Conservation (phyloP, 2,329 filamentous ascomycete genomes). For the Neospermospora avenae region DNA sequence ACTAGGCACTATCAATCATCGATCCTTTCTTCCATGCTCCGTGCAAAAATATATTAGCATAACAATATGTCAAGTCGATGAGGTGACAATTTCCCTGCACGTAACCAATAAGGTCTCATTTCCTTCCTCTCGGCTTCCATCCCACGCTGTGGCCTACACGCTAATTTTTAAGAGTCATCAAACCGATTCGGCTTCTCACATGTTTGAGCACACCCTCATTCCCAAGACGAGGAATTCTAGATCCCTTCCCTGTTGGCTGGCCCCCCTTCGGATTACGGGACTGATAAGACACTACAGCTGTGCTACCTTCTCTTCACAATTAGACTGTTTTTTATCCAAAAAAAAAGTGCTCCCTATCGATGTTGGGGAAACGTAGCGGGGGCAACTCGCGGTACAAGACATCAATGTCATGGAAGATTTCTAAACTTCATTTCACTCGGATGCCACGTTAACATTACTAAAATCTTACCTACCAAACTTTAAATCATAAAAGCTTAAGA, state of each 20-base stretch:
- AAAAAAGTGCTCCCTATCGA: neutral
- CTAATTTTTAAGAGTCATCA: constrained; percentile 19
- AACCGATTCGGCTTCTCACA: constrained; percentile 17
- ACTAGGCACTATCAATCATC: neutral
- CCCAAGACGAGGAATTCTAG: neutral
- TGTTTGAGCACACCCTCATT: constrained; percentile 4
- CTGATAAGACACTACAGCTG: neutral
- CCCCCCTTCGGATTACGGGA: neutral
- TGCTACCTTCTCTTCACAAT: neutral
- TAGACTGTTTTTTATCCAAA: neutral
- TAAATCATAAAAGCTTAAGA: too few relatives aligned
- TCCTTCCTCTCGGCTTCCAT: constrained; percentile 5
- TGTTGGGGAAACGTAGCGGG: too few relatives aligned
- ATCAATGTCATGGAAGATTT: too few relatives aligned
- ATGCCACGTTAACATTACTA: too few relatives aligned
- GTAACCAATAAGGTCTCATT: neutral
- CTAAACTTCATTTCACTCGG: too few relatives aligned
- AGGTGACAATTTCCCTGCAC: constrained; percentile 3
- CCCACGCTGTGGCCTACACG: constrained; percentile 15
- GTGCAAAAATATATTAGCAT: constrained; percentile 8
- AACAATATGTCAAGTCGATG: constrained; percentile 4
- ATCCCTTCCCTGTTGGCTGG: neutral
- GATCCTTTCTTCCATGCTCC: neutral
- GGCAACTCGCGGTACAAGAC: too few relatives aligned
- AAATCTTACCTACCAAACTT: too few relatives aligned